Conservation (phyloP, 2,329 filamentous ascomycete genomes). For the Penicillium sp. region DNA sequence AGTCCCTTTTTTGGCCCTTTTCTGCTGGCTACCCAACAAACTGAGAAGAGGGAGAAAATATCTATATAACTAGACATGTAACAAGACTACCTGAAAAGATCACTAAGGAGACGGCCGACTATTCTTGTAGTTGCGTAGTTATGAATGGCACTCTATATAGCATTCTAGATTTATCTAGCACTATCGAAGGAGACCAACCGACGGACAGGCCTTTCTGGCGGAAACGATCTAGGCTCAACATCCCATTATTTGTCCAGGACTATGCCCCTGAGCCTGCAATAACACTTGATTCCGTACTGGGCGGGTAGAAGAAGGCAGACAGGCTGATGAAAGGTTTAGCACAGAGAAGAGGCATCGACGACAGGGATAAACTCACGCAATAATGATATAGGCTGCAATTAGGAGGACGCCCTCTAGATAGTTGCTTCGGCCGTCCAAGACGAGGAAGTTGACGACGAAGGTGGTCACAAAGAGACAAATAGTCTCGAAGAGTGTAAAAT, state of each 20-base stretch:
- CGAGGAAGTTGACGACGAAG: slow-evolving; percentile 81
- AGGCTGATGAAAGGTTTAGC: slow-evolving; percentile 32
- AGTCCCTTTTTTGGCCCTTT: too few species aligned
- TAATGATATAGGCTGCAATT: slow-evolving; percentile 76
- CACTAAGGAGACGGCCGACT: too few species aligned
- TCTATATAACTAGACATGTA: too few species aligned
- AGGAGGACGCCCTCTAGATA: slow-evolving; percentile 76
- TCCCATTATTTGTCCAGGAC: not conserved
- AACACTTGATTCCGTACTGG: slow-evolving; percentile 26
- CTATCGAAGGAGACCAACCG: not conserved
- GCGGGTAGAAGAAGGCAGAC: slow-evolving; percentile 44
- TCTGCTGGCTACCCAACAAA: too few species aligned
- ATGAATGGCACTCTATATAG: not conserved
- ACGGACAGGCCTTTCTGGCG: not conserved
- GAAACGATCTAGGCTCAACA: not conserved
- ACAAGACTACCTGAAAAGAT: too few species aligned
- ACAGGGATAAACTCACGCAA: slow-evolving; percentile 51
- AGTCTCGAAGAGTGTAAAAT: slow-evolving; percentile 61
- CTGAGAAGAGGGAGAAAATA: too few species aligned
- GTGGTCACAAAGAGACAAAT: slow-evolving; percentile 78
- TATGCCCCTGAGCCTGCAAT: slow-evolving; percentile 22
- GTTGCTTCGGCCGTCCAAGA: slow-evolving; percentile 77
- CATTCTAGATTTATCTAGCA: too few species aligned
- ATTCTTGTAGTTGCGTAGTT: not conserved
- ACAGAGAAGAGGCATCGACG: not conserved